Conservation (phyloP, 805 yeast species). For the Lipomyces yamadae region DNA sequence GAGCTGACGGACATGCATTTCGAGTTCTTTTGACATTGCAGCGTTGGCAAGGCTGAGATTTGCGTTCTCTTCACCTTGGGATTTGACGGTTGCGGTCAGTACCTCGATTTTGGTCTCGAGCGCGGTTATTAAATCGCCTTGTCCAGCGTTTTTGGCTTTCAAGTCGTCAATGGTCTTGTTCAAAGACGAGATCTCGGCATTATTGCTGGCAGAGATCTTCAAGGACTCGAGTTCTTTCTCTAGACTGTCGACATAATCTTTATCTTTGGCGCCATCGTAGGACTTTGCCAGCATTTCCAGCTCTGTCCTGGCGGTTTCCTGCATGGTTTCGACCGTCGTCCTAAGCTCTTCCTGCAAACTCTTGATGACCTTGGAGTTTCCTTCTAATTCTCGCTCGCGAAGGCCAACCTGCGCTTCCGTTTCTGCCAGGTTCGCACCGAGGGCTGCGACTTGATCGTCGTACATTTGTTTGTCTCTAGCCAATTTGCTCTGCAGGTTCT, state of each 20-base stretch:
- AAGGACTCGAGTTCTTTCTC: conserved; percentile 3
- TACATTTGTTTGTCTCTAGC: not conserved
- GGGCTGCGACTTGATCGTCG: not conserved
- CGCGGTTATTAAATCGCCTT: not conserved
- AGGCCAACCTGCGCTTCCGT: not conserved
- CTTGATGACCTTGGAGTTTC: conserved; percentile 93
- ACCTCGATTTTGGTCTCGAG: not conserved
- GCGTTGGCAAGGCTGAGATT: not conserved
- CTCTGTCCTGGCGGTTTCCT: conserved; percentile 1
- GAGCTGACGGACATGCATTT: not conserved
- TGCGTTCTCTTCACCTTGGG: not conserved
- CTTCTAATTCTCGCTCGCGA: conserved; percentile 52
- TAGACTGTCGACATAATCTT: not conserved
- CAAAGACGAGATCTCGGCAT: not conserved
- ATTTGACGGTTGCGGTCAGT: not conserved
- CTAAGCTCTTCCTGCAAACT: conserved; percentile 66
- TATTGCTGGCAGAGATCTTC: not conserved
- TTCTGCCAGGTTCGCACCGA: not conserved
- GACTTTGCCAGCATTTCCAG: conserved; percentile 3
- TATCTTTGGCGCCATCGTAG: not conserved
- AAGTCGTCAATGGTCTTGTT: not conserved
- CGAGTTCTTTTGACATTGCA: not conserved
- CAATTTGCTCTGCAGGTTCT: not conserved
- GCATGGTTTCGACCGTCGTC: not conserved
- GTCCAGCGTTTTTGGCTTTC: not conserved